Base-by-base conservation (phyloP, 2,329 filamentous ascomycete species). In the Rhynchosporium secalis region DNA sequence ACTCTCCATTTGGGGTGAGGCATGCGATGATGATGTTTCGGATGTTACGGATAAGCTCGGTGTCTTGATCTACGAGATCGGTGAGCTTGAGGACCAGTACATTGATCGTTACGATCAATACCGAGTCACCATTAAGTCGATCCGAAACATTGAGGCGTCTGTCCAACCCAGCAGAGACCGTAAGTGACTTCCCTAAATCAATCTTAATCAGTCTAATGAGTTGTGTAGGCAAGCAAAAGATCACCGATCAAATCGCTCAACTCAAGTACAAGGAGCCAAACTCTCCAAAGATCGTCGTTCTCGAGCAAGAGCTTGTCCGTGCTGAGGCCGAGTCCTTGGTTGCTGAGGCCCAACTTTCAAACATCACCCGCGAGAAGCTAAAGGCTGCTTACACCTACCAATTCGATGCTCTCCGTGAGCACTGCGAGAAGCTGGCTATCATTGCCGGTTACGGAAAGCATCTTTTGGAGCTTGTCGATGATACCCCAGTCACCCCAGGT, bases 211-310 rank as follows among this genome's bases (percentile, higher is more conserved):
- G 38, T 49, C 70, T 75, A 67, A 71, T 67, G 38, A 64, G 56
- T 36, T 60, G 33, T 38, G 61, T 70, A 96, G 91, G 92, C 78
- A 99, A 99, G 82, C 94, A 98, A 78, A 99, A 98, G 81, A 98
- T 99, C 74, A 96, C 92, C 72, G 95, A 99, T 76, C 92, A 98
- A 76, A 99, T 99, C 72, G 94, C 95, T 56, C 94, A 98, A 78
- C 86, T 99, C 72, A 99, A 99, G 79, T 99, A 98, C 86, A 99
- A 99, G 82, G 95, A 99, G 78, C 95, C 95, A 70, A 96, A 96
- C 81, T 97, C 93, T 41, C 93, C 94, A 67, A 95, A 92, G 80
- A 97, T 99, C 71, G 92, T 97, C 62, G 93, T 99, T 46, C 88
- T 99, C 60, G 95, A 99, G 80, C 95, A 99, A 78, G 95, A 99